Base-by-base conservation (phyloP, 2,329 filamentous ascomycete genomes). In the Ophiostoma sp. region DNA sequence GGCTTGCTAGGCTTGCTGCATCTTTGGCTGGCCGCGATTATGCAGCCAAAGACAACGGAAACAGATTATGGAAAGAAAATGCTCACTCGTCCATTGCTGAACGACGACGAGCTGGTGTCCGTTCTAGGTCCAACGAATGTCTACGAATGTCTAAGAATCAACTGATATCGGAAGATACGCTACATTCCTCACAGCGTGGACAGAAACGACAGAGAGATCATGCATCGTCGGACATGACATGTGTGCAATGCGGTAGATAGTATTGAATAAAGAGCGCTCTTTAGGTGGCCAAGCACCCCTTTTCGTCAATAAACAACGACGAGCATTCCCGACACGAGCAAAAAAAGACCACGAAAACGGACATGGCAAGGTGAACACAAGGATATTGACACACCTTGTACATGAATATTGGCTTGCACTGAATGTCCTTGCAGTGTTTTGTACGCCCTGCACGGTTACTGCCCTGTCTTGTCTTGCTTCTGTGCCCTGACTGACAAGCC, bases 391-490 rank as follows among this genome's bases (percentile, higher is more conserved):
- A n/a, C 19, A 22, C 22, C 6, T 22, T 28, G 36, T 28, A 64
- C 45, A 64, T 36, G 61, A 64, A 25, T 45, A 64, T 64, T 39
- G 61, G 61, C 36, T 25, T 64, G 19, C 59, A 64, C 33, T 42
- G 25, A 15, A 25, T 55, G 25, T 28, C 22, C 50, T 28, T 55
- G 50, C 22, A 15, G 50, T 25, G 22, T 25, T 19, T 55, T 28
- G 55, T 59, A 33, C 55, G 15, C n/a, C 36, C n/a, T 64, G n/a
- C 22, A 17, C 22, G 6, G 3, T 64, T 17, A 11, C 36, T 17
- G 15, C n/a, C 31, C 15, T 48, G 12, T 55, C 33, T 63, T 22
- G 12, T 55, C 25, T 6, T 28, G 61, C 28, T 4, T 42, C 31
- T 63, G 17, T 11, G 12, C 17, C 33, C 33, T 63, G 22, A 28